phyloP scores from a whole-genome alignment of 768 basidiomycete species.

The Termitomyces sp. region DNA sequence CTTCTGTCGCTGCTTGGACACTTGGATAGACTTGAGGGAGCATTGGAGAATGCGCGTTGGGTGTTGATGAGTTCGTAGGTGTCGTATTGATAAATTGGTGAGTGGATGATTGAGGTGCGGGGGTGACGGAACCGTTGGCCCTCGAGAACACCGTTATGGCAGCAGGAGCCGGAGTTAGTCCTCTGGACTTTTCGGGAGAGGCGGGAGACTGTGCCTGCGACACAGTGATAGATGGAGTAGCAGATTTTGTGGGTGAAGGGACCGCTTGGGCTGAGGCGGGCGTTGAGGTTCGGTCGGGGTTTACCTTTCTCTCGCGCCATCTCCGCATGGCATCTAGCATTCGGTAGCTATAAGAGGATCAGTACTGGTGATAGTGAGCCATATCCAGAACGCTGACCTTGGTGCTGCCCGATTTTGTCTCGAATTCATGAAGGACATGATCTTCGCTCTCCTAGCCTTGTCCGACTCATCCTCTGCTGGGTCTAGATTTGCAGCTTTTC shows the following conservation, averaged over 20 bases:
- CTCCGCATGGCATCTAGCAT: constrained; percentile 47
- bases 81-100: constrained; percentile 30
- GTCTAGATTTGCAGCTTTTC: constrained; percentile 65
- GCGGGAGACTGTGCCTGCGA: constrained; percentile 26
- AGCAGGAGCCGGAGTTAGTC: constrained; percentile 21
- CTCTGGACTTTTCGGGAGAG: constrained; percentile 21
- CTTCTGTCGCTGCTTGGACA: constrained; percentile 28
- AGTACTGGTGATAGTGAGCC: neutral
- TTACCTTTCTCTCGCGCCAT: constrained; percentile 20
- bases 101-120: constrained; percentile 22
- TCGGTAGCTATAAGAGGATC: constrained; percentile 37
- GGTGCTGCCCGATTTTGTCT: constrained; percentile 41
- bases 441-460: constrained; percentile 64
- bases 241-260: constrained; percentile 20
- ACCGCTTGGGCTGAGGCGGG: constrained; percentile 12
- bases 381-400: constrained; percentile 31
- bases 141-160: constrained; percentile 20
- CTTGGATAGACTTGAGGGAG: constrained; percentile 33
- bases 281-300: constrained; percentile 16
- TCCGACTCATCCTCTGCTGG: constrained; percentile 75
- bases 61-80: constrained; percentile 21
- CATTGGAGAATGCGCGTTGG: constrained; percentile 20
- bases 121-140: constrained; percentile 28
- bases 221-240: constrained; percentile 23
- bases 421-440: constrained; percentile 77